Evolutionary conservation across 345 rosid genomes (phyloP), one percentile per base, ranked within the genome.

Genomic region (Cochlearia excelsa): DNA sequence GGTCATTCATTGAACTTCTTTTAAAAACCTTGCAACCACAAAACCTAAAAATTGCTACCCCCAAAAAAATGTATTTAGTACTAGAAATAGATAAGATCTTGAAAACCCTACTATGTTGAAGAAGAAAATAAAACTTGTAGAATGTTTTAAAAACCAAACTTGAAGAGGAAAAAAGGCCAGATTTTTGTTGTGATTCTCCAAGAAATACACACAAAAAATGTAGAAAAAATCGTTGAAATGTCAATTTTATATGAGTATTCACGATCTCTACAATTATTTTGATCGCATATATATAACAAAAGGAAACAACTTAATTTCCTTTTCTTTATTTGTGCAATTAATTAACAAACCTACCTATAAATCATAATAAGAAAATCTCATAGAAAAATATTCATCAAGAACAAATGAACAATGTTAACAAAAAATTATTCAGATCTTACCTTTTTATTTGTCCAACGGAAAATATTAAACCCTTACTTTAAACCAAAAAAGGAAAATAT

Each of bases 111-210:
- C 38, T 16, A 39, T n/a, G 8, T 29, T 28, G 11, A 47, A 61
- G 6, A 10, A 61, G 38, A 48, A 49, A 30, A 61, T 26, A 37
- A 46, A 7, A 29, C 2, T 3, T 39, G 27, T 33, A 33, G 66
- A 61, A 38, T 26, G 29, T 61, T 48, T 61, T 38, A 34, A 6
- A 59, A 38, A 40, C 44, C 23, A 59, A 63, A 42, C 54, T 48
- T 26, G 30, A 34, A 47, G 3, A 28, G 10, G 39, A 52, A 51
- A 51, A 31, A 50, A 0, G 50, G n/a, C 50, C 50, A 49, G 9
- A 51, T 16, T 16, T 16, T 16, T 16, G 23, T 16, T 16, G 23
- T 16, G 23, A 16, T 16, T 16, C 23, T 16, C 23, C 23, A 16
- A 16, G 23, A 16, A 16, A 16, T 16, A 16, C 23, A 16, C 23